Percentiles rank a stretch among this genome's conserved stretches.
Conservation (phyloP, 805 yeast species). For the Saccharomycopsis fermentans region DNA sequence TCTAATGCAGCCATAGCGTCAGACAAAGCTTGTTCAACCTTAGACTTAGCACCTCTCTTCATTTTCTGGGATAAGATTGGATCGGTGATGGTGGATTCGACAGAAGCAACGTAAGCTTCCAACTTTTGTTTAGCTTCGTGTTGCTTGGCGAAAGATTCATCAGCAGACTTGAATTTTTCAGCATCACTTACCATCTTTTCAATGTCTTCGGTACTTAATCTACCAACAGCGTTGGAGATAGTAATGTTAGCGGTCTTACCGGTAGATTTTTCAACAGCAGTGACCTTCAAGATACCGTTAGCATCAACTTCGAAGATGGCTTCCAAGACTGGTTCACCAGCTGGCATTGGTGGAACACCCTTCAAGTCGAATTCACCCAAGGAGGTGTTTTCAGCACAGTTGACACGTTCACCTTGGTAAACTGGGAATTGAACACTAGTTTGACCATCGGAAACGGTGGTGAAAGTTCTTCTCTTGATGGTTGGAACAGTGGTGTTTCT, state of each 20-base stretch:
- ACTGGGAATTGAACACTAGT: slow-evolving; percentile 98
- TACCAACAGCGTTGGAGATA: slow-evolving; percentile 98
- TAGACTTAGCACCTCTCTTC: slow-evolving; percentile 95
- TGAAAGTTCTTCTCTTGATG: slow-evolving; percentile 96
- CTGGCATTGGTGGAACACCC: slow-evolving; percentile 96
- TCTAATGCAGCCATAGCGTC: slow-evolving; percentile 97
- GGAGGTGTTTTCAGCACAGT: slow-evolving; percentile 94
- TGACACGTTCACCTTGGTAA: slow-evolving; percentile 99
- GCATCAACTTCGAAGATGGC: slow-evolving; percentile 99
- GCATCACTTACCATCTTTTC: slow-evolving; percentile 99
- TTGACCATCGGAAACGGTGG: slow-evolving; percentile 98
- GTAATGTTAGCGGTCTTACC: slow-evolving; percentile 98
- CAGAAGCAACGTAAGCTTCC: slow-evolving; percentile 95
- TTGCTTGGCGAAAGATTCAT: slow-evolving; percentile 98
- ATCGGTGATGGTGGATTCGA: slow-evolving; percentile 94
- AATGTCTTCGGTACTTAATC: slow-evolving; percentile 91
- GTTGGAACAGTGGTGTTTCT: slow-evolving; percentile 99
- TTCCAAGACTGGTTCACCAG: slow-evolving; percentile 99
- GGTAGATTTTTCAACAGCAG: slow-evolving; percentile 97
- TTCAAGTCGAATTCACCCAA: slow-evolving; percentile 98
- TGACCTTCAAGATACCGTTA: slow-evolving; percentile 98
- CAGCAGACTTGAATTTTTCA: slow-evolving; percentile 97
- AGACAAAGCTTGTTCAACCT: slow-evolving; percentile 94
- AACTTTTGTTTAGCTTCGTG: slow-evolving; percentile 99
- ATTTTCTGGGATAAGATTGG: slow-evolving; percentile 96